A percentile compares a stretch with the other conserved stretches of the same genome.
Evolutionary conservation across 78 protist genomes (phyloP).

Genomic region (Polysphondylium violaceum): DNA sequence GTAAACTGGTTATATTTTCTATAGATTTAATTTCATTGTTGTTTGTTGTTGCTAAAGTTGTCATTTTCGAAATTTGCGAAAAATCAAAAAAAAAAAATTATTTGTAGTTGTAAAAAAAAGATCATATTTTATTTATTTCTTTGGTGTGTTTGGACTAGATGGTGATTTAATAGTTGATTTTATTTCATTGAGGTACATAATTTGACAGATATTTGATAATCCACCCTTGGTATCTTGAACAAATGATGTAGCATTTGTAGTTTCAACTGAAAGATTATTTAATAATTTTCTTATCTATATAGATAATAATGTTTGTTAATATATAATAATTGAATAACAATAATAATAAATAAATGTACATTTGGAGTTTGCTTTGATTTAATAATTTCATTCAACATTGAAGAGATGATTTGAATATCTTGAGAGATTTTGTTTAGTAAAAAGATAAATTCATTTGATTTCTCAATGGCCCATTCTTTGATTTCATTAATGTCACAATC

Average conservation of each 20-base stretch:
- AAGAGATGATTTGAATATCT: conserved; percentile 45
- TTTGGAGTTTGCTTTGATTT: conserved; percentile 77
- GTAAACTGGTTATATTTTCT: no score
- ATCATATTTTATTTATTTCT: background rate
- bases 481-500: no score
- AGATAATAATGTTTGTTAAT: no score
- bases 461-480: conserved; percentile 34
- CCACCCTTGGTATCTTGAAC: conserved; percentile 48
- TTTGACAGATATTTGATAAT: conserved; percentile 14
- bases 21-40: no score
- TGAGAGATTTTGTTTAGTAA: conserved; percentile 30
- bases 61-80: no score
- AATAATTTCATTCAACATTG: conserved; percentile 40
- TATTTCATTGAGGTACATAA: conserved; percentile 33
- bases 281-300: conserved; percentile 48
- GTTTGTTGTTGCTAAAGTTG: no score
- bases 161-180: conserved; percentile 1
- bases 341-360: background rate
- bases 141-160: conserved; percentile 4
- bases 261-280: conserved; percentile 52
- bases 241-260: conserved; percentile 22
- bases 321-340: background rate
- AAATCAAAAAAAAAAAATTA: no score
- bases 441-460: conserved; percentile 48
- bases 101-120: no score